These are phyloP conservation scores for Amorphotheca resinae DNA, from an alignment of 495 filamentous ascomycete species.

Conservation along the genomic window DNA sequence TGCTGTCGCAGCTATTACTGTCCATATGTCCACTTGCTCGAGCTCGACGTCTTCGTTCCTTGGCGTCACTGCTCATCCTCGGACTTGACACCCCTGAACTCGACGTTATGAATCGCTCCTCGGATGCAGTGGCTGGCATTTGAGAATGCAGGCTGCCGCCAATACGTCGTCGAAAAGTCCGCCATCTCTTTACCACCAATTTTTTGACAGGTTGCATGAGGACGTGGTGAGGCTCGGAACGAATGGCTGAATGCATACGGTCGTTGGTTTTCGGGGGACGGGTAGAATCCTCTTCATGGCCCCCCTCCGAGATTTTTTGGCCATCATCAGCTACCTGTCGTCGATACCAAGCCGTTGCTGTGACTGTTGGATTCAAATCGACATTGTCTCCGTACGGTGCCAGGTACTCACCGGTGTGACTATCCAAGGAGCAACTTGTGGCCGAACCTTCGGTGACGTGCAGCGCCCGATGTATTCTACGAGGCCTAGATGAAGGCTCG, in stretches of 20 bases:
- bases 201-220: constrained; percentile 21
- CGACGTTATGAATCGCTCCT: background rate
- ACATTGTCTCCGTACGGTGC: background rate
- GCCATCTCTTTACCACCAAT: constrained; percentile 18
- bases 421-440: background rate
- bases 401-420: background rate
- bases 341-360: background rate
- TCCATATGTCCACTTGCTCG: constrained; percentile 16
- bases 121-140: constrained; percentile 1
- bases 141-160: constrained; percentile 7
- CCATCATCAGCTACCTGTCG: no score
- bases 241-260: constrained; percentile 10
- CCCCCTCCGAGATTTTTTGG: no score
- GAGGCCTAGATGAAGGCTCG: background rate
- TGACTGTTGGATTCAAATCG: background rate
- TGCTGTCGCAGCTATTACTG: constrained; percentile 12
- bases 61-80: constrained; percentile 8
- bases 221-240: constrained; percentile 18
- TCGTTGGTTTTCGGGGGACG: constrained; percentile 2
- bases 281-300: background rate
- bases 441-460: constrained; percentile 4
- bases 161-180: constrained; percentile 10
- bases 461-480: background rate
- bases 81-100: constrained; percentile 8
- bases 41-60: constrained; percentile 10